A percentile compares a stretch with the other conserved stretches of the same genome.
Conservation (phyloP, 176 grass and related monocot genomes). For the Triticum aestivum region IWGSC_CS_RefSeq_v2.1 NC_057809.1:117100441-117100940, state of each 20-base stretch:
- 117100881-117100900: conserved; percentile 1
- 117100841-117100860: not conserved
- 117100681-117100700: not conserved
- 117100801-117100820: conserved; percentile 6
- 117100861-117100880: conserved; percentile 29
- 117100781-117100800: not conserved
- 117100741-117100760: not conserved
- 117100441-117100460: conserved; percentile 11
- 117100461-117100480: not conserved
- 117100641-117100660: not conserved
- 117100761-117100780: conserved; percentile 13
- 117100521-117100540: not conserved
- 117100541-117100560: not conserved
- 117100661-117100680: not conserved
- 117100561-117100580: not conserved
- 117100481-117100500: conserved; percentile 22
- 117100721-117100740: not conserved
- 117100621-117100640: not conserved
- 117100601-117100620: not conserved
- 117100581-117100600: not conserved
- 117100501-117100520: conserved; percentile 34
- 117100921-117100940: not conserved
- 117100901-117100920: not conserved
- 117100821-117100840: not conserved
- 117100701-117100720: not conserved